Conservation (phyloP, 2,329 filamentous ascomycete species). For the Coleophoma eucalyptorum region DNA sequence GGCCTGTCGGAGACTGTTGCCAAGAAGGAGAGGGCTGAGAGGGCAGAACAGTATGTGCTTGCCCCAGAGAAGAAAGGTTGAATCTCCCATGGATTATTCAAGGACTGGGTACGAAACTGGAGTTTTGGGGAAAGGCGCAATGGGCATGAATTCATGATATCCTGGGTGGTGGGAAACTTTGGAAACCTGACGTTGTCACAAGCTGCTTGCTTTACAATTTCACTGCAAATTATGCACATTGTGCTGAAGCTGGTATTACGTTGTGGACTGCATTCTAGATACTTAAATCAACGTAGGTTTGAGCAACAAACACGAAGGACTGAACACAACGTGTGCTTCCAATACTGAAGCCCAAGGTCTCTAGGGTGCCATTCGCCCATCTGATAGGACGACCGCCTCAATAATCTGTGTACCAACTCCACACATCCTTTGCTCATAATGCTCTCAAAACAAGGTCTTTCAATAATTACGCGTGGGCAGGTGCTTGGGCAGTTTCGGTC, state of each 20-base stretch:
- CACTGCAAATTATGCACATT: too few relatives aligned
- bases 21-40: constrained; percentile 60
- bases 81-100: not conserved
- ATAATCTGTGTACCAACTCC: not conserved
- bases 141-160: not conserved
- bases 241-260: not conserved
- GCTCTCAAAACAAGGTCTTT: not conserved
- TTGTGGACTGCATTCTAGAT: not conserved
- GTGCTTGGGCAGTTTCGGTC: constrained; percentile 17
- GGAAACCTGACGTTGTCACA: not conserved
- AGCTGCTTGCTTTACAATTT: not conserved
- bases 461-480: constrained; percentile 1
- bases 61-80: constrained; percentile 1
- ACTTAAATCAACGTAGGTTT: not conserved
- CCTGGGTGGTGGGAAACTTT: not conserved
- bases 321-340: not conserved
- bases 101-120: constrained; percentile 1
- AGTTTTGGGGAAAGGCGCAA: not conserved
- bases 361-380: not conserved
- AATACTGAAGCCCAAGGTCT: not conserved
- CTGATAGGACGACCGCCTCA: too few relatives aligned
- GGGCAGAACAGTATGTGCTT: constrained; percentile 37
- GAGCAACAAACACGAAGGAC: not conserved
- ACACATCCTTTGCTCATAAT: not conserved
- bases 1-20: constrained; percentile 60